Evolutionary conservation across 768 basidiomycete genomes (phyloP).

Genomic region (Mycena floridula): DNA sequence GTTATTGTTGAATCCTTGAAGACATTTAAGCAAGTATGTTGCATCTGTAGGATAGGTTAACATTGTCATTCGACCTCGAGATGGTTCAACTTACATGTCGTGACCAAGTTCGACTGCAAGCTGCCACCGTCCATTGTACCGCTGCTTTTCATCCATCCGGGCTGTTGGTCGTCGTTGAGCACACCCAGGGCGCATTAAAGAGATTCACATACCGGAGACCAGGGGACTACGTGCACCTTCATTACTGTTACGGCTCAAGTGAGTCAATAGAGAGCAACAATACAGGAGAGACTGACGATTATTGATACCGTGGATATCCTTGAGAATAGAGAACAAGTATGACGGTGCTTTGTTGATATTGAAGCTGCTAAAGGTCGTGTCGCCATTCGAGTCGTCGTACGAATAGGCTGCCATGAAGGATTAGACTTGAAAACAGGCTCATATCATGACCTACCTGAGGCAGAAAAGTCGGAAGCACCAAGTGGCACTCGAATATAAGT

Average conservation of each 20-base stretch:
- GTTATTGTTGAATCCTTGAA: conserved; percentile 61
- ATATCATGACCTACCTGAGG: neutral
- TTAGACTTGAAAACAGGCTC: neutral
- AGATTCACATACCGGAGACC: conserved; percentile 73
- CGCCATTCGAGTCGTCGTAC: conserved; percentile 21
- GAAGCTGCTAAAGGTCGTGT: conserved; percentile 21
- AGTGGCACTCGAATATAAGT: conserved; percentile 26
- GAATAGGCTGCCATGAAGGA: conserved; percentile 16
- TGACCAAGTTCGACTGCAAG: conserved; percentile 41
- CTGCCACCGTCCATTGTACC: conserved; percentile 65
- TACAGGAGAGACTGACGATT: neutral
- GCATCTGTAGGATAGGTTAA: conserved; percentile 39
- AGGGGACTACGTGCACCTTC: conserved; percentile 57
- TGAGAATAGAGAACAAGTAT: conserved; percentile 22
- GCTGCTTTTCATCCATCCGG: conserved; percentile 74
- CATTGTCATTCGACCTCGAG: too few relatives aligned
- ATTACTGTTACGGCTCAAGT: conserved; percentile 16
- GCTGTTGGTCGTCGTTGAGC: too few relatives aligned
- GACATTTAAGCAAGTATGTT: conserved; percentile 63
- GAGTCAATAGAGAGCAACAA: neutral
- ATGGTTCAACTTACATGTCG: conserved; percentile 27
- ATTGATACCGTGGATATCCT: conserved; percentile 18
- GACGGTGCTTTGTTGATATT: conserved; percentile 21
- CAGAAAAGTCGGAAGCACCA: conserved; percentile 28
- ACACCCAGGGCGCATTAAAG: too few relatives aligned